phyloP scores from a whole-genome alignment of 495 filamentous ascomycete genomes.

The Hypomontagnella monticulosa region DNA sequence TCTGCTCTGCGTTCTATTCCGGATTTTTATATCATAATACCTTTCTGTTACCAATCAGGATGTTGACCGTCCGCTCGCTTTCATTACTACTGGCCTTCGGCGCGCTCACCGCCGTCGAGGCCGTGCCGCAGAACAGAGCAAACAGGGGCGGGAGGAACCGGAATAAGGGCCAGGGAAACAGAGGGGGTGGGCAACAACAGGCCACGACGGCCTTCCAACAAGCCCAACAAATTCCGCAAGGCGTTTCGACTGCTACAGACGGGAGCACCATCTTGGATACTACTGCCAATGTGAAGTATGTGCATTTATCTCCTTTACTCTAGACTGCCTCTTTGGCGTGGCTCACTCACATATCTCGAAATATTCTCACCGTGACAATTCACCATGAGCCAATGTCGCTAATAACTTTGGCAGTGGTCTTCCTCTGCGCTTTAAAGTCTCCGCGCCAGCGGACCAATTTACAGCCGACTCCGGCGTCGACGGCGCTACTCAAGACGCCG shows the following conservation, averaged over 20 bases:
- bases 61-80: slow-evolving; percentile 47
- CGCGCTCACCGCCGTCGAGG: slow-evolving; percentile 39
- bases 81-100: slow-evolving; percentile 35
- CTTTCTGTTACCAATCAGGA: slow-evolving; percentile 19
- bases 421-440: slow-evolving; percentile 58
- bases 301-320: slow-evolving; percentile 1
- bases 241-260: slow-evolving; percentile 54
- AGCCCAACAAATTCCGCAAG: slow-evolving; percentile 49
- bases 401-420: slow-evolving; percentile 47
- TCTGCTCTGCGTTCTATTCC: slow-evolving; percentile 8
- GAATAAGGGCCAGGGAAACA: background rate
- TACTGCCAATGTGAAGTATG: slow-evolving; percentile 58
- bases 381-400: slow-evolving; percentile 1
- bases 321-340: too few relatives aligned
- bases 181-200: slow-evolving; percentile 17
- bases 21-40: slow-evolving; percentile 6
- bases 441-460: slow-evolving; percentile 58
- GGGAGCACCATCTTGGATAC: slow-evolving; percentile 59
- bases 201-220: slow-evolving; percentile 51
- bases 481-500: slow-evolving; percentile 45
- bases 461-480: slow-evolving; percentile 50
- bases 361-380: too few relatives aligned
- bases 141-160: slow-evolving; percentile 17
- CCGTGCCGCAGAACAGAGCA: slow-evolving; percentile 40
- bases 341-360: too few relatives aligned